phyloP scores from a whole-genome alignment of 176 grass and related monocot genomes.

The Echinochloa phyllopogon region DNA sequence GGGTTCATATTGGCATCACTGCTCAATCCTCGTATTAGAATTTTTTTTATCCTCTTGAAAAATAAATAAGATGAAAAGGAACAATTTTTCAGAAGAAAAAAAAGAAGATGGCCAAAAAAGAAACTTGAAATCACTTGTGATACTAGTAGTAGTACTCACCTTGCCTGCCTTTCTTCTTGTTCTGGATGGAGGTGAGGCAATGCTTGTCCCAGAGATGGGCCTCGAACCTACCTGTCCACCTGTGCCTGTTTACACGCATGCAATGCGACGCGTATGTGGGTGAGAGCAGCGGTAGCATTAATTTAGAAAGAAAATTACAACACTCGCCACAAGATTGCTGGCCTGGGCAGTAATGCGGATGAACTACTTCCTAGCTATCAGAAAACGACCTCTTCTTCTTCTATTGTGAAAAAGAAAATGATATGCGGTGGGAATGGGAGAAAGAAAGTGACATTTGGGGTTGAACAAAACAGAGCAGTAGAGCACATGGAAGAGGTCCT shows the following conservation, averaged over 20 bases:
- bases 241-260: slow-evolving; percentile 66
- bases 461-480: slow-evolving; percentile 18
- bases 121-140: background rate
- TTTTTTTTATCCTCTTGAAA: background rate
- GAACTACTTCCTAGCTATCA: slow-evolving; percentile 49
- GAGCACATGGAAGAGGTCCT: background rate
- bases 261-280: slow-evolving; percentile 38
- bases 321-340: background rate
- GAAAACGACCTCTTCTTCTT: slow-evolving; percentile 2
- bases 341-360: slow-evolving; percentile 33
- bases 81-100: background rate
- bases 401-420: background rate
- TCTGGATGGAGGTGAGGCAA: slow-evolving; percentile 70
- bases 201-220: slow-evolving; percentile 98
- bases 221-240: slow-evolving; percentile 93
- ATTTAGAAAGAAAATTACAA: slow-evolving; percentile 10
- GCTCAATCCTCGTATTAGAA: slow-evolving; percentile 32
- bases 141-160: slow-evolving; percentile 29
- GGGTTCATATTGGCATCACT: slow-evolving; percentile 1
- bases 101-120: no score
- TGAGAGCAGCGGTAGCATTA: slow-evolving; percentile 7
- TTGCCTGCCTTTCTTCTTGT: slow-evolving; percentile 99
- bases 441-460: background rate
- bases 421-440: background rate
- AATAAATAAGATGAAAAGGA: background rate